Base-by-base conservation (phyloP, 495 filamentous ascomycete genomes). In the Echria macrotheca region DNA sequence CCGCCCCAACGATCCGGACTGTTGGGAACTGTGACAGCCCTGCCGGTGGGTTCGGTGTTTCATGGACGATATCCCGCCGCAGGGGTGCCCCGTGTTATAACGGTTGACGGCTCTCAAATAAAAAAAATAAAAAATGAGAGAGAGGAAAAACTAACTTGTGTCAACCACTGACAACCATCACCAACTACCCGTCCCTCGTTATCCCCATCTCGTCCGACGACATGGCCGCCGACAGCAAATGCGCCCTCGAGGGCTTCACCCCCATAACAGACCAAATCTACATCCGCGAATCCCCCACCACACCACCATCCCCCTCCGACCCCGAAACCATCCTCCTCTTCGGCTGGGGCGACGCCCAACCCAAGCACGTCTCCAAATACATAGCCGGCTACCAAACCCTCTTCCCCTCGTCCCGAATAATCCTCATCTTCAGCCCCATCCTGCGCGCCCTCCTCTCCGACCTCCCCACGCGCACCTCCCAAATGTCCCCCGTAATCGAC, bases 341-440 rank as follows among this genome's bases (percentile, higher is more conserved):
- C 51, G 70, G 72, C 58, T 81, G 77, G 77, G 77, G 77, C 44
- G 76, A 81, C 48, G 75, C 70, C 17, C 60, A 52, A 15, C 72
- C 75, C 0, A 77, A 77, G 41, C 59, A 78, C 52, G 61, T 80
- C n/a, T 49, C 63, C 50, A 81, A 81, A 53, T 81, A 79, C 47
- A 65, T 69, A 19, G 71, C 73, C 17, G 77, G 77, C 10, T 81
- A 69, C 56, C 61, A 66, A 22, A 59, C 64, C n/a, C 68, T 79
- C 8, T 79, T 64, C 48, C 77, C 77, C 0, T 50, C 51, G 6
- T 58, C 73, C 10, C 60, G 67, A 1, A 67, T 75, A 36, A 50
- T 80, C 9, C 69, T 76, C 18, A 66, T 77, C 32, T 65, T 78
- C 47, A 73, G 69, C 8, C 63, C 68, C 25, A 79, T 73, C 21